A percentile compares a stretch with the other conserved stretches of the same genome.
Conservation (phyloP, 1,139 yeast species). For the Wickerhamiella pararugosa region DNA sequence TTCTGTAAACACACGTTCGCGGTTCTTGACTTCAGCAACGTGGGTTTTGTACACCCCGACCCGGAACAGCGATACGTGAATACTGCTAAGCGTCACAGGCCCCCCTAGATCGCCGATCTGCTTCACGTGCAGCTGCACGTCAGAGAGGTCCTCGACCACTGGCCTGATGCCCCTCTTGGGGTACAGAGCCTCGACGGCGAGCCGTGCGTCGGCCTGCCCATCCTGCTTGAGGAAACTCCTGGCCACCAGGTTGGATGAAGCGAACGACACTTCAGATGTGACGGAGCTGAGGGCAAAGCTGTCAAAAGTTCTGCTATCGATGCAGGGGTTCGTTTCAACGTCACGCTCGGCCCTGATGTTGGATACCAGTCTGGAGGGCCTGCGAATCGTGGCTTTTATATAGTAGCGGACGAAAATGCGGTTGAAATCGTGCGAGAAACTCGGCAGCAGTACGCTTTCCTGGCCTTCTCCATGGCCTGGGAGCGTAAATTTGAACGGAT, state of each 20-base stretch:
- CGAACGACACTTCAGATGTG: background rate
- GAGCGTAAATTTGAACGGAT: constrained; percentile 5
- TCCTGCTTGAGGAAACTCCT: background rate
- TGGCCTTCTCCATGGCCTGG: constrained; percentile 5
- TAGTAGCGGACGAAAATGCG: constrained; percentile 6
- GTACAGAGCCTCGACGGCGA: constrained; percentile 1
- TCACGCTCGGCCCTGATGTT: constrained; percentile 5
- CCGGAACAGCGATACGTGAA: constrained; percentile 1
- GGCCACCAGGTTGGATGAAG: background rate
- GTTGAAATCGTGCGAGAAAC: constrained; percentile 1
- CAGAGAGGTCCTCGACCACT: background rate
- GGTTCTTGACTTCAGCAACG: constrained; percentile 4
- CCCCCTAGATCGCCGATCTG: background rate
- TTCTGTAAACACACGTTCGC: background rate
- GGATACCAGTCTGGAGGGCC: constrained; percentile 3
- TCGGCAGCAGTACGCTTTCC: background rate
- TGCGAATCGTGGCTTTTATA: constrained; percentile 5
- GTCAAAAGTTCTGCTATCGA: constrained; percentile 1
- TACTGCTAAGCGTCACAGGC: background rate
- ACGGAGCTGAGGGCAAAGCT: background rate
- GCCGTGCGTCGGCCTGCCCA: background rate
- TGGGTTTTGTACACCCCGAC: constrained; percentile 5
- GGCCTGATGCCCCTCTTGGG: constrained; percentile 3
- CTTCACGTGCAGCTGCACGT: background rate
- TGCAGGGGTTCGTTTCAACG: constrained; percentile 4